These are phyloP conservation scores for Verticillium nonalfalfae DNA, from an alignment of 2,329 filamentous ascomycete species.

Conservation along the genomic window DNA sequence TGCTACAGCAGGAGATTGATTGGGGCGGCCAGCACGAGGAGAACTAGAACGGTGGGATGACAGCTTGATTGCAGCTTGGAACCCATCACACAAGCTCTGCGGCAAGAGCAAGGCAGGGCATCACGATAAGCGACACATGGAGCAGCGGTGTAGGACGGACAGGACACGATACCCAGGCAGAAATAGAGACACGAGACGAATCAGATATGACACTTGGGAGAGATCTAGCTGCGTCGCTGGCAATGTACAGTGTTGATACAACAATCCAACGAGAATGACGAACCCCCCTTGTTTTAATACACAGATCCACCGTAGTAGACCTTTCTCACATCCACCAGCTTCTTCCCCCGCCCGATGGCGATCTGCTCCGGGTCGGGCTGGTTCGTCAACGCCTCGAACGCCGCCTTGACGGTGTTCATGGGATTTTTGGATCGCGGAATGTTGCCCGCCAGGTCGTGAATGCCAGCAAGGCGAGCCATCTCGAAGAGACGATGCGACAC, in stretches of 20 bases:
- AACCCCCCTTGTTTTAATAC: constrained; percentile 32
- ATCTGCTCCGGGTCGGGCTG: constrained; percentile 87
- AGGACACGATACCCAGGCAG: constrained; percentile 3
- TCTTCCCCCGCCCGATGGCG: constrained; percentile 83
- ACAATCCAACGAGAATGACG: background rate
- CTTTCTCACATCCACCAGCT: constrained; percentile 91
- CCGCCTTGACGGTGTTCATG: constrained; percentile 96
- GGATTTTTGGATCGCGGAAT: constrained; percentile 86
- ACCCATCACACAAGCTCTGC: too few relatives aligned
- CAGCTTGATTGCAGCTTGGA: too few relatives aligned
- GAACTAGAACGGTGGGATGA: constrained; percentile 9
- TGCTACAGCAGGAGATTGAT: constrained; percentile 92
- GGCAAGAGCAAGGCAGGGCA: background rate
- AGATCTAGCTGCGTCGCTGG: constrained; percentile 3
- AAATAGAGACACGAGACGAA: background rate
- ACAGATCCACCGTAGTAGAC: constrained; percentile 89
- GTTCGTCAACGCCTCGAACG: constrained; percentile 72
- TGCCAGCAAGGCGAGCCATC: constrained; percentile 80
- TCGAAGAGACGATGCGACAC: constrained; percentile 91
- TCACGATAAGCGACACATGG: background rate
- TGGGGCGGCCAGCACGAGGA: constrained; percentile 46
- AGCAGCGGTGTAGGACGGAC: background rate
- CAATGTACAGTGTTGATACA: constrained; percentile 3
- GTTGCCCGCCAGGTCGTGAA: constrained; percentile 77
- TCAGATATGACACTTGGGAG: background rate